A percentile compares a stretch with the other conserved stretches of the same genome.
phyloP scores from a whole-genome alignment of 2,329 filamentous ascomycete genomes.

The Trichocomaceae sp. region DNA sequence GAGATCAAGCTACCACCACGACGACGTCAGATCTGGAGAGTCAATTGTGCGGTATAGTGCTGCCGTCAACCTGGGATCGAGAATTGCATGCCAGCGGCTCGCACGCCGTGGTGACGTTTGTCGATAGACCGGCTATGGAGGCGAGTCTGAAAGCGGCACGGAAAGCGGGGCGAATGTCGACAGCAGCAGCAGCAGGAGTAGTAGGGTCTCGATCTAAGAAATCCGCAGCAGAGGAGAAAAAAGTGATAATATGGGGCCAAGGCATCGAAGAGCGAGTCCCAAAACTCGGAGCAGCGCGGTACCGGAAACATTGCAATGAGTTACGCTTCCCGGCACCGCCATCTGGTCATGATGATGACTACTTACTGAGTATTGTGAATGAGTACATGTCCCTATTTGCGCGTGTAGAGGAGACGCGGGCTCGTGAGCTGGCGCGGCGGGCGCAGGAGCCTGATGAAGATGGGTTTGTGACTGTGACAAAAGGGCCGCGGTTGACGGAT shows the following conservation, averaged over 20 bases:
- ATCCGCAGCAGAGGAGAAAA: neutral
- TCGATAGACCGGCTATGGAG: conserved; percentile 73
- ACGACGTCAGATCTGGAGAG: conserved; percentile 39
- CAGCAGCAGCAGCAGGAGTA: neutral
- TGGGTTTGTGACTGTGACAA: conserved; percentile 86
- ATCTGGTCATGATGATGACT: too few relatives aligned
- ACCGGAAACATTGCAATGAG: conserved; percentile 58
- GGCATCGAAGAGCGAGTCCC: conserved; percentile 53
- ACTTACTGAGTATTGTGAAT: conserved; percentile 69
- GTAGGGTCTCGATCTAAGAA: neutral
- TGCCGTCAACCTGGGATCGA: conserved; percentile 70
- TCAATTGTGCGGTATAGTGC: conserved; percentile 52
- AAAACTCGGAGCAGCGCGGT: conserved; percentile 46
- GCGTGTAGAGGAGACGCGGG: conserved; percentile 59
- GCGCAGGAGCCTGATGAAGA: conserved; percentile 85
- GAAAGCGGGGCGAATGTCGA: conserved; percentile 32
- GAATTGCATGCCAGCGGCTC: conserved; percentile 65
- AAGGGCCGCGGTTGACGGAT: conserved; percentile 65
- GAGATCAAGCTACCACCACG: conserved; percentile 43
- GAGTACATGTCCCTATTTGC: conserved; percentile 77
- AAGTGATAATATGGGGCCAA: conserved; percentile 60
- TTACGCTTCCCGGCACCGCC: conserved; percentile 67
- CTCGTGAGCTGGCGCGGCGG: conserved; percentile 55
- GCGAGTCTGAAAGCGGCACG: conserved; percentile 69
- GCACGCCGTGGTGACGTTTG: conserved; percentile 74